Evolutionary conservation across 371 early-diverging fungal genomes (phyloP), one percentile per base, ranked within the genome.

Genomic region (Rhizopus stolonifer): DNA sequence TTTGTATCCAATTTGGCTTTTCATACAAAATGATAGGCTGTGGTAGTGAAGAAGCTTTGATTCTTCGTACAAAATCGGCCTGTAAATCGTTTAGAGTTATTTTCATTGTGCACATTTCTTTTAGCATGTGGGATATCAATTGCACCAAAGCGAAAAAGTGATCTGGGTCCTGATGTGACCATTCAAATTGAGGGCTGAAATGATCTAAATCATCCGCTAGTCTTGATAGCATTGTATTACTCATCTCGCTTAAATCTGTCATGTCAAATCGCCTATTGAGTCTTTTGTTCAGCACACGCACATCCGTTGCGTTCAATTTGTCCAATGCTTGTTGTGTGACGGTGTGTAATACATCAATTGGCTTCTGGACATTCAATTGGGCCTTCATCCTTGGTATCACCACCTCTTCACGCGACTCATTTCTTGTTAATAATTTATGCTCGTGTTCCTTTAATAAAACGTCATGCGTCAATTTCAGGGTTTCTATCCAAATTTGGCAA

Each of bases 171-270:
- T 4, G 31, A 4, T 29, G 31, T 7, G 31, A 29, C 10, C 31
- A 29, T n/a, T n/a, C n/a, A n/a, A n/a, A n/a, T n/a, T n/a, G n/a
- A n/a, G 64, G 51, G 1, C 68, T 56, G 24, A 87, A 64, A 22
- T 61, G 70, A 22, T 67, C 68, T 15, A 87, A 67, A 43, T 87
- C 88, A 2, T 65, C 61, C 15, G 77, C 33, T 21, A 87, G 69
- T 42, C 76, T 83, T n/a, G 80, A 81, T 17, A 90, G 77, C 17
- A 90, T 82, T 18, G 79, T 81, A 49, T 90, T 85, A 52, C 85
- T 85, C 69, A 88, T 74, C 22, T 77, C 72, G n/a, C 83, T 82
- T 11, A 90, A 70, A 26, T 86, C 86, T 2, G 80, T 65, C 46
- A 90, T 78, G 56, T 90, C 87, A 65, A 90, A 87, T 1, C 77